A percentile compares a stretch with the other conserved stretches of the same genome.
phyloP scores from a whole-genome alignment of 345 rosid genomes.

The Sonneratia alba region DNA sequence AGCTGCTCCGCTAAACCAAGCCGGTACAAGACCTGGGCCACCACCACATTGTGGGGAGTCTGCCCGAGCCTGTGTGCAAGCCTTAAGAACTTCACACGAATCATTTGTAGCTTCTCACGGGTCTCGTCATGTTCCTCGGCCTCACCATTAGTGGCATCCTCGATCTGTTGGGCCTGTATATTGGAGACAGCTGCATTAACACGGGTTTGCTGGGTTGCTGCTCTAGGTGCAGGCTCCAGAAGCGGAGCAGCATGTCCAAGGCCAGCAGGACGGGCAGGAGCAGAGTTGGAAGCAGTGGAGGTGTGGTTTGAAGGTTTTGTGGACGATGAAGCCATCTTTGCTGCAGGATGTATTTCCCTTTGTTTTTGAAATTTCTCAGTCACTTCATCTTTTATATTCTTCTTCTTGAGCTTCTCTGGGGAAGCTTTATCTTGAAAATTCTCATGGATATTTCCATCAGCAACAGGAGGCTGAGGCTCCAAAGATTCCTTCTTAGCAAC shows the following conservation, averaged over 20 bases:
- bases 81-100: constrained; percentile 92
- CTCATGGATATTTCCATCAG: constrained; percentile 22
- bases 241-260: constrained; percentile 85
- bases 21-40: constrained; percentile 96
- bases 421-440: constrained; percentile 17
- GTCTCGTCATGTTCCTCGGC: constrained; percentile 84
- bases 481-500: constrained; percentile 13
- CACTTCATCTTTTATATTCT: constrained; percentile 14
- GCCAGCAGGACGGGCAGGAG: constrained; percentile 77
- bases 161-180: constrained; percentile 58
- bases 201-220: constrained; percentile 58
- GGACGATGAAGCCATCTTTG: constrained; percentile 25
- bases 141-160: constrained; percentile 56
- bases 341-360: constrained; percentile 11
- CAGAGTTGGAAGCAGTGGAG: neutral
- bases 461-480: constrained; percentile 15
- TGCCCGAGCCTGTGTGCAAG: constrained; percentile 97
- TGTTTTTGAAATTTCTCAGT: neutral
- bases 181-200: constrained; percentile 60
- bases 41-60: constrained; percentile 98
- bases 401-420: constrained; percentile 23
- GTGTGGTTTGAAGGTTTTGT: constrained; percentile 25
- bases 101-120: constrained; percentile 95
- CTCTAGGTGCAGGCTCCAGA: constrained; percentile 68
- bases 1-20: constrained; percentile 97